Conservation (phyloP, 345 rosid genomes). For the Erysimum cheiranthoides region DNA sequence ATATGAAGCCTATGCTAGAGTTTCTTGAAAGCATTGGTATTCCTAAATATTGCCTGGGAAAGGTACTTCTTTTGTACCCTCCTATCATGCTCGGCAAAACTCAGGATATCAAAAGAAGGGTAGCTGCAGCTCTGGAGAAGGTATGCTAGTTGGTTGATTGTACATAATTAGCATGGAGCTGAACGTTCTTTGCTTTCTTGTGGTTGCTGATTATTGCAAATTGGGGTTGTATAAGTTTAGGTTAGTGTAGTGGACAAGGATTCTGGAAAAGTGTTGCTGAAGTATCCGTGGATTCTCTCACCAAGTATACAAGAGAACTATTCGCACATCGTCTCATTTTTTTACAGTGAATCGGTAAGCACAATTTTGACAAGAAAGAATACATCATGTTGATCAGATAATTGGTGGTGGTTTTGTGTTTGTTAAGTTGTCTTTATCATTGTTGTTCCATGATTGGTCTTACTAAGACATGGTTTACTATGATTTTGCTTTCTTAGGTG, state of each 20-base stretch:
- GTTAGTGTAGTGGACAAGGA: constrained; percentile 53
- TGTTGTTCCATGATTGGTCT: constrained; percentile 17
- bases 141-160: constrained; percentile 47
- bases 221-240: constrained; percentile 46
- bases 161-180: constrained; percentile 10
- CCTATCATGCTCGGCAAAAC: constrained; percentile 56
- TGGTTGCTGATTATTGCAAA: constrained; percentile 36
- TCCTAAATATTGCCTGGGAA: constrained; percentile 48
- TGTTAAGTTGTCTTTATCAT: not conserved
- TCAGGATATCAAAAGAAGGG: constrained; percentile 54
- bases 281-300: constrained; percentile 90
- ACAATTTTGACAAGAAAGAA: not conserved
- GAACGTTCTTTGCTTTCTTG: constrained; percentile 12
- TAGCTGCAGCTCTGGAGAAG: constrained; percentile 55
- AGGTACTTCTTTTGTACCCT: constrained; percentile 73
- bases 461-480: constrained; percentile 13
- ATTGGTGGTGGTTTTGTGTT: not conserved
- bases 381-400: not conserved
- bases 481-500: constrained; percentile 51
- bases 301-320: constrained; percentile 67
- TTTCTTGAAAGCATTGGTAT: constrained; percentile 65
- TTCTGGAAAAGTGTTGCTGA: constrained; percentile 65
- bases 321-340: constrained; percentile 52
- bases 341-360: constrained; percentile 70
- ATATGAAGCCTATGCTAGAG: constrained; percentile 61